Evolutionary conservation across 768 basidiomycete genomes (phyloP), one percentile per base, ranked within the genome.

Genomic region (Omphalotus guepiniiformis): DNA sequence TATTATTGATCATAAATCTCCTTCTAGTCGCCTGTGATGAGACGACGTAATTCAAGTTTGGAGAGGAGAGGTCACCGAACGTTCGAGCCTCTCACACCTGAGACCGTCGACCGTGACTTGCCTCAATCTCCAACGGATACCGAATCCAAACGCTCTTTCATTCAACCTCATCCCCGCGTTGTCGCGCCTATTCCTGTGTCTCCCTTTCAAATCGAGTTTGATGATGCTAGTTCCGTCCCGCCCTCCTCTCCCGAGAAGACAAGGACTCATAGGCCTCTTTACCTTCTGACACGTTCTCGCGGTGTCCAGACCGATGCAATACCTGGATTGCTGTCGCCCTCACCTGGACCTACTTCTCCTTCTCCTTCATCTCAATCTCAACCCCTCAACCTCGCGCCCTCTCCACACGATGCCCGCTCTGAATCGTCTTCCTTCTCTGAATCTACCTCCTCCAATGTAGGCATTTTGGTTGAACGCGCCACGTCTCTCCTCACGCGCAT

Each of bases 371-470:
- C n/a, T n/a, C n/a, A n/a, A n/a, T n/a, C n/a, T n/a, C n/a, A n/a
- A n/a, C 66, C 48, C 58, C 74, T 21, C 67, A 72, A 39, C 28
- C 69, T 73, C 8, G 60, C 72, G 2, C 56, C 65, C 13, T 75
- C 78, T 3, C 72, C 75, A 4, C 67, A 74, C 23, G 85, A 88
- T 39, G 76, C 74, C 15, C 76, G 73, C 26, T 91, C 89, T 0
- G 87, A 93, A 56, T 79, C 85, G 0, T 89, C 90, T 0, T 87
- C 89, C 0, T 62, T 83, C 39, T 74, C 74, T 2, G 74, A 76
- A 42, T 63, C 70, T 0, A 71, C 76, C 3, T 76, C 87, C 19
- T 76, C 77, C 12, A 72, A 73, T 35, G 65, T 88, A 25, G 72
- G 80, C 21, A 58, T 65, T 11, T 66, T 89, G 41, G 60, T 88